Conservation (phyloP, 805 yeast species). For the Spathaspora girioi region DNA sequence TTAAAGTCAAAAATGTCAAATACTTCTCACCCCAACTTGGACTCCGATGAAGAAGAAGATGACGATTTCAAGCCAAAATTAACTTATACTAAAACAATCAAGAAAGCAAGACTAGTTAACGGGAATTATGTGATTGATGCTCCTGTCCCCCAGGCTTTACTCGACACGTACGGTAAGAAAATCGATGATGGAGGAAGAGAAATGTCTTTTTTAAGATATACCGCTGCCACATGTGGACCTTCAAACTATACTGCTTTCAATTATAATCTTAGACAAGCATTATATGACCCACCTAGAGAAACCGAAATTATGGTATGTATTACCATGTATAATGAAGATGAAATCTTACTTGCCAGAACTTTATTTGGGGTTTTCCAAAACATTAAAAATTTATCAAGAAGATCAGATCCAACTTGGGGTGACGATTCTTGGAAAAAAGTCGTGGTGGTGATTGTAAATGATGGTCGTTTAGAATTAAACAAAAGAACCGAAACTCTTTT, state of each 20-base stretch:
- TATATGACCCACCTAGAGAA: slow-evolving; percentile 71
- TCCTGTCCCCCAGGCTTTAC: slow-evolving; percentile 36
- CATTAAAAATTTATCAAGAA: slow-evolving; percentile 65
- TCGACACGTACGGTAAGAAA: slow-evolving; percentile 32
- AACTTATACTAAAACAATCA: slow-evolving; percentile 41
- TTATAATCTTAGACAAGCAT: slow-evolving; percentile 79
- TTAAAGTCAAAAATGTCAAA: neutral
- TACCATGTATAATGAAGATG: slow-evolving; percentile 90
- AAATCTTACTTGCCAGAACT: slow-evolving; percentile 76
- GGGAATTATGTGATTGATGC: slow-evolving; percentile 45
- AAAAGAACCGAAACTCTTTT: slow-evolving; percentile 75
- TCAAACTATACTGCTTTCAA: slow-evolving; percentile 54
- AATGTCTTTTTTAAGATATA: slow-evolving; percentile 87
- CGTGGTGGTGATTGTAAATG: slow-evolving; percentile 85
- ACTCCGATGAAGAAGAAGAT: slow-evolving; percentile 21
- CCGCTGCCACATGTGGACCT: slow-evolving; percentile 93
- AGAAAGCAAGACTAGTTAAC: slow-evolving; percentile 37
- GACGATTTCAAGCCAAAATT: slow-evolving; percentile 39
- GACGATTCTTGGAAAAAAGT: slow-evolving; percentile 91
- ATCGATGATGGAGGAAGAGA: slow-evolving; percentile 41
- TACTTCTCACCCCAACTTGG: neutral
- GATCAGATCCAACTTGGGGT: slow-evolving; percentile 83
- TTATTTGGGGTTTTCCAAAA: slow-evolving; percentile 89
- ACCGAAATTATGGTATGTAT: slow-evolving; percentile 85
- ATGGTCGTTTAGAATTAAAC: slow-evolving; percentile 83